A percentile compares a stretch with the other conserved stretches of the same genome.
Conservation (phyloP, 805 yeast species). For the Saccharomycopsis fibuligera region DNA sequence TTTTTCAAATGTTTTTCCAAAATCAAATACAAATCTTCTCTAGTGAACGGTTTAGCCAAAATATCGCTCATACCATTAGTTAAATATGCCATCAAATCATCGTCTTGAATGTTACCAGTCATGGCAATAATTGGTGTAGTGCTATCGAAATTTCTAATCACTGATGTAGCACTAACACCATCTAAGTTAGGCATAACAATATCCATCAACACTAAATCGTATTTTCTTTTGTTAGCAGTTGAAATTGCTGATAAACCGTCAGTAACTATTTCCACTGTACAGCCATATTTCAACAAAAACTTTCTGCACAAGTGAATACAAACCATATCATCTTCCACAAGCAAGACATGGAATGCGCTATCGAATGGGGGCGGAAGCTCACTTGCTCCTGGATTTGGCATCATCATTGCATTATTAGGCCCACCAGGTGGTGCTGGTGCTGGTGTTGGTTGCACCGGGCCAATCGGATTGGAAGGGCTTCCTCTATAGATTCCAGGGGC, state of each 20-base stretch:
- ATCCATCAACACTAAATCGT: slow-evolving; percentile 78
- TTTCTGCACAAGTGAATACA: slow-evolving; percentile 79
- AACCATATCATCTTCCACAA: slow-evolving; percentile 77
- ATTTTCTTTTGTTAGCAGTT: slow-evolving; percentile 61
- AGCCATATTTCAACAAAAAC: slow-evolving; percentile 80
- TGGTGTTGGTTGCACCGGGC: slow-evolving; percentile 14
- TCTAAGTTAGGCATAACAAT: slow-evolving; percentile 85
- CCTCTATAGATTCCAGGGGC: slow-evolving; percentile 1
- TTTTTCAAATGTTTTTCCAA: slow-evolving; percentile 65
- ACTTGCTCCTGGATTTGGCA: neutral
- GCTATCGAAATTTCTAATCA: slow-evolving; percentile 77
- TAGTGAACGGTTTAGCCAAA: slow-evolving; percentile 89
- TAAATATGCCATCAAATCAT: slow-evolving; percentile 71
- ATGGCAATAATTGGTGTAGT: slow-evolving; percentile 88
- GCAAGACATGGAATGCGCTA: slow-evolving; percentile 58
- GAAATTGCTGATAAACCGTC: slow-evolving; percentile 89
- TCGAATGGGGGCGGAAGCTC: slow-evolving; percentile 14
- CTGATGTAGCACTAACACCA: slow-evolving; percentile 86
- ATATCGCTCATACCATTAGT: slow-evolving; percentile 91
- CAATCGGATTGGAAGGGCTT: neutral
- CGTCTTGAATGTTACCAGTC: slow-evolving; percentile 85
- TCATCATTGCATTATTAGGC: neutral
- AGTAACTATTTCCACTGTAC: slow-evolving; percentile 85
- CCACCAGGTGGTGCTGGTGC: slow-evolving; percentile 12
- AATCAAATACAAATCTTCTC: slow-evolving; percentile 73